Base-by-base conservation (phyloP, 2,329 filamentous ascomycete genomes). In the Aspergillus sp. region DNA sequence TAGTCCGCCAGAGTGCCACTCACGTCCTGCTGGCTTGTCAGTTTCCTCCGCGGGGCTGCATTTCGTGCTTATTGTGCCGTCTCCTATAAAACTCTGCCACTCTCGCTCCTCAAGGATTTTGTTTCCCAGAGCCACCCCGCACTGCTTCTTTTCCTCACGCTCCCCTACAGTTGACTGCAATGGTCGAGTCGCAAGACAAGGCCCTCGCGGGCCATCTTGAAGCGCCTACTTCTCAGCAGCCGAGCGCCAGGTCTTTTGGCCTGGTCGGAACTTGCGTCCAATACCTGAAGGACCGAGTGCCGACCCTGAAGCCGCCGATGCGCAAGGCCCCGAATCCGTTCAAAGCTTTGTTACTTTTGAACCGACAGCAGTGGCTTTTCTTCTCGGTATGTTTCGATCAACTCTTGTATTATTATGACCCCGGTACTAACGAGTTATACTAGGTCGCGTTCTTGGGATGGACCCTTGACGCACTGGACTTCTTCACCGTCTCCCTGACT, bases 401-500 rank as follows among this genome's bases (percentile, higher is more conserved):
- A 36, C 13, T 38, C 26, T 39, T 24, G 12, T 13, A 41, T 15
- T 30, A 30, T 30, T 30, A 30, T 9, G 9, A 30, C 22, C 26
- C 11, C 7, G 24, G 18, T 36, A 15, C 44, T 58, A 61, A 64
- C 36, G 9, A 30, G 26, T 11, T 51, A 49, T 30, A 18, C 3
- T 22, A 75, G 72, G 68, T 75, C 49, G 74, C 71, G 2, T 76
- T 76, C 59, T 64, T 78, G 15, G 82, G 76, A 2, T 85, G 83
- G 81, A 74, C 76, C 2, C 82, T 80, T 79, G 81, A 83, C 64
- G 78, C 83, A 0, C 84, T 86, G 56, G 84, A 86, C 65, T 86
- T 86, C 73, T 86, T 86, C 72, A 85, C 83, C 22, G 83, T 86
- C 22, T 84, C 81, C 5, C 70, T 86, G 50, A 83, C 82, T 0